Evolutionary conservation across 345 rosid genomes (phyloP), one percentile per base, ranked within the genome.

Genomic region (Pelargonium nanum): DNA sequence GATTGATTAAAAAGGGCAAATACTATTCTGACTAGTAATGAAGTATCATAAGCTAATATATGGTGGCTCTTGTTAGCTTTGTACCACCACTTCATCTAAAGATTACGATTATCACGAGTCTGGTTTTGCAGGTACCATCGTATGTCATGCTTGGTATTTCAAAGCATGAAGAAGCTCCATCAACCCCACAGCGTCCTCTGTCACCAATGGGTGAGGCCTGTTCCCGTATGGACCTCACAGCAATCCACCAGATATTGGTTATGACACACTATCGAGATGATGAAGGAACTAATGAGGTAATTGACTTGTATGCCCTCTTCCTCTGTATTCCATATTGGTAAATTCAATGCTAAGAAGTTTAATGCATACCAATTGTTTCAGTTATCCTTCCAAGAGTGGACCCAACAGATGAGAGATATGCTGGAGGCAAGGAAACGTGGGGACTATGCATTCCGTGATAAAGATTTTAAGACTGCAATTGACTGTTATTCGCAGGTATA

Each of bases 351-450:
- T 40, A 40, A 40, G 2, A 40, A 17, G 48, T 2, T 40, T 40
- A 59, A 23, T 23, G 24, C 57, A 68, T 63, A 63, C 57, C 34
- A 65, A 63, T 60, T 65, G 64, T 62, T 24, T 67, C 77, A 90
- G 99, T 75, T 90, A 71, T 90, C 97, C 70, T 90, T 90, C 75
- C 89, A 88, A 85, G 99, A 94, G 69, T 90, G 96, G 97, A 90
- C 97, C 1, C 99, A 90, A 62, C 99, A 86, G 68, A 94, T 94
- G 91, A 82, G 88, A 72, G 99, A 94, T 57, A 83, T 83, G 95
- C 79, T 90, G 57, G 97, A 94, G 56, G 87, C 93, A 21, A 83
- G 96, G 62, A 90, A 90, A 79, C 90, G 86, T 1, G 97, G 99
- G 52, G 99, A 94, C 72, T 80, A 61, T 63, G 87, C 97, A 26